phyloP scores from a whole-genome alignment of 2,329 filamentous ascomycete species.

The Cladosporium halotolerans region DNA sequence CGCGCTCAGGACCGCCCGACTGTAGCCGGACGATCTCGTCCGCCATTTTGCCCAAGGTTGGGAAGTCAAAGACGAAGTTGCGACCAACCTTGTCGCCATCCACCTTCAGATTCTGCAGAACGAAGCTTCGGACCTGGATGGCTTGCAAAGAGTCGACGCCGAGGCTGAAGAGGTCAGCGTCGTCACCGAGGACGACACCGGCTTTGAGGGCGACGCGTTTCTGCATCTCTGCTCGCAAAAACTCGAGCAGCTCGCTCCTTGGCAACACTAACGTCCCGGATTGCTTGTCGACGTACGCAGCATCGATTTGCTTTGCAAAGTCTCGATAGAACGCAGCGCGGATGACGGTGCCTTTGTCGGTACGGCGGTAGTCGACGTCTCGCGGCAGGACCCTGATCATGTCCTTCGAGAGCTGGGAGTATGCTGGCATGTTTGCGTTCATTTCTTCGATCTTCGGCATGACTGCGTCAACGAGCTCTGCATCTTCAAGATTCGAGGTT shows the following conservation, averaged over 20 bases:
- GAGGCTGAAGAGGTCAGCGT: conserved; percentile 52
- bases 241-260: conserved; percentile 15
- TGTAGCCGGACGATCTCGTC: conserved; percentile 39
- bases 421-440: conserved; percentile 44
- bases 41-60: conserved; percentile 44
- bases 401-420: conserved; percentile 45
- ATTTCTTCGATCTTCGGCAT: conserved; percentile 45
- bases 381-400: conserved; percentile 44
- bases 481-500: conserved; percentile 30
- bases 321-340: conserved; percentile 43
- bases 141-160: conserved; percentile 56
- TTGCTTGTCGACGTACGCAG: conserved; percentile 32
- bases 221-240: conserved; percentile 14
- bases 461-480: conserved; percentile 43
- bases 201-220: conserved; percentile 18
- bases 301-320: conserved; percentile 42
- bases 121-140: conserved; percentile 47
- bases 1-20: conserved; percentile 28
- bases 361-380: conserved; percentile 41
- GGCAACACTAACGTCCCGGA: conserved; percentile 20
- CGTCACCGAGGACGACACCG: conserved; percentile 17
- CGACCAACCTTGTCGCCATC: conserved; percentile 43
- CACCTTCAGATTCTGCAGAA: conserved; percentile 48
- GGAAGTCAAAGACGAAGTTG: conserved; percentile 55
- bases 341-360: conserved; percentile 51